These are phyloP conservation scores for Escovopsis sp. DNA, from an alignment of 2,329 filamentous ascomycete species.

Conservation along the genomic window DNA sequence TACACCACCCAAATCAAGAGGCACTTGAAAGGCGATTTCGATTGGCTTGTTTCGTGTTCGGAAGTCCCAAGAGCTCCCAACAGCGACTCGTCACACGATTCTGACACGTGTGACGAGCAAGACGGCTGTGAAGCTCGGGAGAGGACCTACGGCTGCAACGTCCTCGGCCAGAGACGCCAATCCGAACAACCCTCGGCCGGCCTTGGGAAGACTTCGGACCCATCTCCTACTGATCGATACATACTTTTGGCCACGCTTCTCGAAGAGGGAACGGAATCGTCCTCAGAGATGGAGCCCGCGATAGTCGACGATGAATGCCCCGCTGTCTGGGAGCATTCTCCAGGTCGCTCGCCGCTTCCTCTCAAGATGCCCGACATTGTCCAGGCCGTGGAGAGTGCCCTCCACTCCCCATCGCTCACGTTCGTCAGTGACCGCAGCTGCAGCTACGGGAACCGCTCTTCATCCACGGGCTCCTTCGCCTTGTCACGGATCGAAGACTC, in stretches of 20 bases:
- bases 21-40: constrained; percentile 35
- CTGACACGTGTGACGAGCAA: constrained; percentile 2
- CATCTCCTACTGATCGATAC: constrained; percentile 23
- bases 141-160: constrained; percentile 37
- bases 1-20: constrained; percentile 21
- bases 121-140: constrained; percentile 8
- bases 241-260: constrained; percentile 34
- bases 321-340: constrained; percentile 14
- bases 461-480: constrained; percentile 17
- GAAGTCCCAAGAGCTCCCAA: constrained; percentile 5
- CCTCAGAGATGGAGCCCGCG: constrained; percentile 7
- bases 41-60: constrained; percentile 32
- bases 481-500: constrained; percentile 47
- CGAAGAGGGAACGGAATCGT: constrained; percentile 11
- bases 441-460: constrained; percentile 21
- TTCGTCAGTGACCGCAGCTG: constrained; percentile 16
- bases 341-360: constrained; percentile 11
- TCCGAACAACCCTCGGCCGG: neutral
- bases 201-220: neutral
- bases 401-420: constrained; percentile 18
- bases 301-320: constrained; percentile 6
- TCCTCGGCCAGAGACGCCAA: constrained; percentile 25
- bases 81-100: constrained; percentile 11
- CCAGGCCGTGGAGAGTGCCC: constrained; percentile 16
- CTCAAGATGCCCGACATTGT: constrained; percentile 17